Conservation (phyloP, 140 eudicot species). For the Erigeron philadelphicus region DNA sequence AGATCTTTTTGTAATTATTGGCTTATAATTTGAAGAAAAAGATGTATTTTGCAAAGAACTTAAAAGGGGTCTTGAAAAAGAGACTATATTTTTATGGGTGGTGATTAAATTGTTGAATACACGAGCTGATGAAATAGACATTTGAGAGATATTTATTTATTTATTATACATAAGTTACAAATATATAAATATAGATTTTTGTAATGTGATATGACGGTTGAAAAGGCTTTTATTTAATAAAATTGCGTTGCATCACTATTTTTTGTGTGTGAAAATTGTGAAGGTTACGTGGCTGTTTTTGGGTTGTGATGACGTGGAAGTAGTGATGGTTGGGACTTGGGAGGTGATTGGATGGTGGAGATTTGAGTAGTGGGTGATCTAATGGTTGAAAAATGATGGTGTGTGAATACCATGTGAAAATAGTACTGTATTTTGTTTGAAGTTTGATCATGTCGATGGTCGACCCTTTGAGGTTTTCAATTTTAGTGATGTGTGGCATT, state of each 20-base stretch:
- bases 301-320: conserved; percentile 19
- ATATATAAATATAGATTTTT: background rate
- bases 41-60: conserved; percentile 19
- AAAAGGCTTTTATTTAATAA: conserved; percentile 16
- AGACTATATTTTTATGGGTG: conserved; percentile 2
- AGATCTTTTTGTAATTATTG: conserved; percentile 32
- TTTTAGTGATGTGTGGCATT: no score
- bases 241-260: background rate
- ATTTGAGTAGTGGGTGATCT: background rate
- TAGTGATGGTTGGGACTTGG: no score
- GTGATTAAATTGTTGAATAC: conserved; percentile 11
- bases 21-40: conserved; percentile 12
- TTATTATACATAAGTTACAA: background rate
- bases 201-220: background rate
- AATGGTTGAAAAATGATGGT: conserved; percentile 9
- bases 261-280: conserved; percentile 11
- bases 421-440: background rate
- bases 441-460: background rate
- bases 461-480: background rate
- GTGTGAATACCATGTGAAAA: conserved; percentile 11
- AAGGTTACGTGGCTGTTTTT: conserved; percentile 20
- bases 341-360: no score
- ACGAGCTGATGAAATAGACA: conserved; percentile 28
- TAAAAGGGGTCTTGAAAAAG: conserved; percentile 17
- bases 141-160: conserved; percentile 16